Base-by-base conservation (phyloP, 805 yeast genomes). In the Kodamaea nitidulidarum region DNA sequence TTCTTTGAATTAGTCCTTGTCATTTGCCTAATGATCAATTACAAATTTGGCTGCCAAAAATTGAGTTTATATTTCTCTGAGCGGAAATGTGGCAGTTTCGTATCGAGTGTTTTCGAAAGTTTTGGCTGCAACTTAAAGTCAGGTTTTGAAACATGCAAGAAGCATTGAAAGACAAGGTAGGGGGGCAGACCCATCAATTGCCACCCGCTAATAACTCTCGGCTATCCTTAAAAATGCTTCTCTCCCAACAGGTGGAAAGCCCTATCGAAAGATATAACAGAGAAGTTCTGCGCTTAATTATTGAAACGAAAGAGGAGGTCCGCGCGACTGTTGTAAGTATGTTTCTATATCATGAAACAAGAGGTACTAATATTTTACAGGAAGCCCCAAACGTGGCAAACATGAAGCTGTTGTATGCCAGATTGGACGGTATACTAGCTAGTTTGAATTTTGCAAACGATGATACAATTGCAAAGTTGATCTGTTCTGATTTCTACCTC, bases 91-190 rank as follows among this genome's bases (percentile, higher is more conserved):
- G 32, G 32, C 16, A 30, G 32, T 30, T 20, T 22, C 34, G 18
- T 10, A 5, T 22, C 7, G 12, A 5, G 22, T 15, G 21, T 12
- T 39, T 8, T 14, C 11, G 11, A 16, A 15, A 7, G 18, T 37
- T 37, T 31, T 37, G 40, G 40, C 32, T 37, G 40, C 40, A 37
- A 37, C 10, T 22, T 14, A 7, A 10, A 10, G 8, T 15, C 16
- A n/a, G 16, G 5, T 27, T 14, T 14, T 27, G 31, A 27, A 27
- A 27, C 31, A 27, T 14, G 31, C 5, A 14, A 27, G 16, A 27
- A 10, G 27, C 11, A n/a, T 7, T 25, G 12, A 9, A 4, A 10
- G 12, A 25, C n/a, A n/a, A 20, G 8, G 22, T 5, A 20, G 22
- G 22, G 8, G 22, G 8, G 8, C 22, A 20, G 8, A 8, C 22